Evolutionary conservation across 2,329 filamentous ascomycete genomes (phyloP).

Genomic region (Hymenotorrendiella dingleyae): DNA sequence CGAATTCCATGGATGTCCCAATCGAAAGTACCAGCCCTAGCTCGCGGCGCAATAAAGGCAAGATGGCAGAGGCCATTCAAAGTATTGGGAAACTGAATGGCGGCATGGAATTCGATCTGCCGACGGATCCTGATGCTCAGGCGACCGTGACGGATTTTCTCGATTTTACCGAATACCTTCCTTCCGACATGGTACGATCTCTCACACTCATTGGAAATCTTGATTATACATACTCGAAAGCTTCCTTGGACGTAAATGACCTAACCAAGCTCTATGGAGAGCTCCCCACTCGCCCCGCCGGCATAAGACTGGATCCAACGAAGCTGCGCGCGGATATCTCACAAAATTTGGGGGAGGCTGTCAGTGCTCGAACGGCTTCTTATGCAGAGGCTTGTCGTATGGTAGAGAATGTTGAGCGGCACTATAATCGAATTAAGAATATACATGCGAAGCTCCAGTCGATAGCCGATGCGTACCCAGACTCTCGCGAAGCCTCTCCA

Average conservation of each 20-base stretch:
- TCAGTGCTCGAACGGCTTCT: conserved; percentile 51
- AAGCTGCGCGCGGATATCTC: conserved; percentile 56
- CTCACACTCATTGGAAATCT: conserved; percentile 60
- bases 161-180: conserved; percentile 58
- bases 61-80: conserved; percentile 29
- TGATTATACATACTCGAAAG: conserved; percentile 51
- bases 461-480: conserved; percentile 56
- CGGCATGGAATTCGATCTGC: conserved; percentile 28
- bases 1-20: conserved; percentile 19
- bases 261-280: conserved; percentile 52
- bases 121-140: conserved; percentile 59
- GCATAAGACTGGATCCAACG: conserved; percentile 42
- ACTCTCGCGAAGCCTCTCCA: conserved; percentile 43
- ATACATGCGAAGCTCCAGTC: conserved; percentile 53
- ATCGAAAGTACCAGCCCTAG: conserved; percentile 24
- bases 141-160: conserved; percentile 66
- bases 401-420: conserved; percentile 56
- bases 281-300: conserved; percentile 43
- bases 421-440: conserved; percentile 54
- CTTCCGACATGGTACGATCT: conserved; percentile 60
- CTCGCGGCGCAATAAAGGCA: conserved; percentile 26
- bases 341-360: conserved; percentile 45
- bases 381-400: conserved; percentile 59
- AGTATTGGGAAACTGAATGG: conserved; percentile 27
- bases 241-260: conserved; percentile 49